A percentile compares a stretch with the other conserved stretches of the same genome.
Conservation (phyloP, 495 filamentous ascomycete genomes). For the Xylaria castorea region DNA sequence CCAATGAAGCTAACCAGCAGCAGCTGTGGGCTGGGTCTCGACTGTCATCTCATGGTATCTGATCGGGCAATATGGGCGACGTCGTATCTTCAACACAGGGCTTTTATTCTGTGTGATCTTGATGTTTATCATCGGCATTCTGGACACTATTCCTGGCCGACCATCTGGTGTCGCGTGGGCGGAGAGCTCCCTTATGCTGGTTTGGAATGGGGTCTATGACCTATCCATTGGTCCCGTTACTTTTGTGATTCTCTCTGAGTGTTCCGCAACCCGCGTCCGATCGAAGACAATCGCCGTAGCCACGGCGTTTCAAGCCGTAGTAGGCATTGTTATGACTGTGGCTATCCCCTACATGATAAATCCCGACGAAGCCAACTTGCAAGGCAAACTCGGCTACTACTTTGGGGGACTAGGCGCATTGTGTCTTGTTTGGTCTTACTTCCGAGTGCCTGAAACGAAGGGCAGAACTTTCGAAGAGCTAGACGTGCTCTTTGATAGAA, state of each 20-base stretch:
- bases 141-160: conserved; percentile 60
- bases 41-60: conserved; percentile 62
- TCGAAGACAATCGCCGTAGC: conserved; percentile 69
- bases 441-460: conserved; percentile 66
- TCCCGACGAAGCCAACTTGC: conserved; percentile 66
- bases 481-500: conserved; percentile 57
- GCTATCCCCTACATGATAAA: conserved; percentile 73
- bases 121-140: conserved; percentile 64
- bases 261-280: conserved; percentile 62
- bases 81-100: conserved; percentile 61
- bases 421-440: conserved; percentile 57
- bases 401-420: conserved; percentile 62
- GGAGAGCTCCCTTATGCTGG: conserved; percentile 58
- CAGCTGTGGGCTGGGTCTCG: conserved; percentile 53
- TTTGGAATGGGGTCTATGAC: conserved; percentile 66
- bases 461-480: conserved; percentile 67
- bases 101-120: conserved; percentile 54
- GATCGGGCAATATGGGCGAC: conserved; percentile 59
- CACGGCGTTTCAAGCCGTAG: conserved; percentile 63
- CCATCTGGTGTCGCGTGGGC: conserved; percentile 56
- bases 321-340: conserved; percentile 67
- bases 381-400: conserved; percentile 72
- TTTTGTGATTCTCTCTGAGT: conserved; percentile 68
- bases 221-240: conserved; percentile 65
- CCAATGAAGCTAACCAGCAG: conserved; percentile 21